Conservation (phyloP, 2,329 filamentous ascomycete species). For the Fusarium pseudograminearum region DNA sequence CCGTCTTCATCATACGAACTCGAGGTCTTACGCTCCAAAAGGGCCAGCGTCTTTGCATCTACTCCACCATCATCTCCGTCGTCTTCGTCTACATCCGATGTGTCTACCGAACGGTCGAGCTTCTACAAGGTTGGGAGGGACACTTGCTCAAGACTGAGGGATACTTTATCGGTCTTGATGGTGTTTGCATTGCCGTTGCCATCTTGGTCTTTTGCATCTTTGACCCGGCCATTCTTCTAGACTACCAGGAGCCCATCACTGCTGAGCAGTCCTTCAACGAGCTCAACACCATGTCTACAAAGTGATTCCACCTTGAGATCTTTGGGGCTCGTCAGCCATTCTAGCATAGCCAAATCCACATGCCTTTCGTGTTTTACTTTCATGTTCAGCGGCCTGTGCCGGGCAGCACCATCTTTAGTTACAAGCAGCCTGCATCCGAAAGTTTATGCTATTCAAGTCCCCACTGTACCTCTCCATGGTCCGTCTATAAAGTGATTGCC, state of each 20-base stretch:
- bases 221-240: conserved; percentile 52
- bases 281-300: conserved; percentile 10
- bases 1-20: conserved; percentile 55
- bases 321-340: background rate
- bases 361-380: background rate
- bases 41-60: conserved; percentile 44
- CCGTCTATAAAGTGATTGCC: background rate
- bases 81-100: conserved; percentile 60
- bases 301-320: background rate
- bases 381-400: too few relatives aligned
- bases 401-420: too few relatives aligned
- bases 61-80: conserved; percentile 57
- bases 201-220: conserved; percentile 51
- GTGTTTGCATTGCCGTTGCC: conserved; percentile 60
- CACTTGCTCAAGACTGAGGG: conserved; percentile 63
- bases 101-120: conserved; percentile 63
- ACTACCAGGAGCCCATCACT: background rate
- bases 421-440: background rate
- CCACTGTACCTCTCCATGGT: too few relatives aligned
- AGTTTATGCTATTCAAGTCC: background rate
- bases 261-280: conserved; percentile 14
- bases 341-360: background rate
- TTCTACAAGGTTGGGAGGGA: conserved; percentile 62
- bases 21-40: conserved; percentile 50
- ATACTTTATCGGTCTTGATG: conserved; percentile 64